Base-by-base conservation (phyloP, 164 flowering plant species). In the Echeveria elegans region DNA sequence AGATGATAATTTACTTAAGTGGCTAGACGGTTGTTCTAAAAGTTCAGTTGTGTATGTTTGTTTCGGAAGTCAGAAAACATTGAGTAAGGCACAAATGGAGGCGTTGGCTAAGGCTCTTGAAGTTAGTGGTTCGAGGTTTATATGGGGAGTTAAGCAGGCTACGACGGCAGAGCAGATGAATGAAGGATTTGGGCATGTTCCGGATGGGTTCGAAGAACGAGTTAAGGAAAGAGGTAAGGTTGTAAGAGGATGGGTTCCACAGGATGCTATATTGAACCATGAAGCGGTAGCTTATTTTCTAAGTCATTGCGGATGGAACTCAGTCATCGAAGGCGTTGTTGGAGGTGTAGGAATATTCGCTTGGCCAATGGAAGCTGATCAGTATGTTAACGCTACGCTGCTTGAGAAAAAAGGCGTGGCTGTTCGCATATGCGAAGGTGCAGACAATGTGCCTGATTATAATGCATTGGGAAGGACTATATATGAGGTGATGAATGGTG, bases 241-340 rank as follows among this genome's bases (percentile, higher is more conserved):
- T 12, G 66, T 81, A 0, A 74, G 47, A 21, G 82, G 75, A 15
- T 82, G 86, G 89, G 83, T 75, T 10, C 85, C 82, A 15, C 87
- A 85, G 50, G 81, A 79, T 0, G 9, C 62, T 60, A 77, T 82
- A 19, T 64, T 85, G 41, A 75, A 69, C 2, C 86, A 85, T 68
- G 69, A 65, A 21, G 81, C 85, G 0, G 77, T 78, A 65, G 83
- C 80, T 4, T 74, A 70, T 64, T 82, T 80, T 59, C 48, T 84
- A 78, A 82, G 80, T 32, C 85, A 84, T 70, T 82, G 82, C 32
- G 88, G 88, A 28, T 84, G 88, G 88, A 82, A 84, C 71, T 82
- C 88, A 40, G 65, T 45, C n/a, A 16, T 82, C 16, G 88, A 84
- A 45, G 75, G 73, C 19, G 5, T 84, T 2, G 40, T 28, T 4